Conservation (phyloP, 768 basidiomycete genomes). For the Suillus decipiens region DNA sequence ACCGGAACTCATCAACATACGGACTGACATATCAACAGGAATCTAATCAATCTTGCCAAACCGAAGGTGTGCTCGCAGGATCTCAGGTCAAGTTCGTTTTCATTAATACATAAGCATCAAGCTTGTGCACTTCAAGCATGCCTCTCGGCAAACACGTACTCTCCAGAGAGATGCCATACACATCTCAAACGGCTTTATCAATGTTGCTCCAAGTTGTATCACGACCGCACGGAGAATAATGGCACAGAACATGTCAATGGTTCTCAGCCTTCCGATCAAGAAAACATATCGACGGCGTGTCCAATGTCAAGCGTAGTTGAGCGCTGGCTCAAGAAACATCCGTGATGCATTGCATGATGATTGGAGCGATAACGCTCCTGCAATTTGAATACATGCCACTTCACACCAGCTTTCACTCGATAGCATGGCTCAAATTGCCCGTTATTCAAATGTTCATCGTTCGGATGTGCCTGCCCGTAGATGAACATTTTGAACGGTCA, state of each 20-base stretch:
- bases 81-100: neutral
- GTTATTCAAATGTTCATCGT: neutral
- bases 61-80: neutral
- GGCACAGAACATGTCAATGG: constrained; percentile 33
- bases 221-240: constrained; percentile 12
- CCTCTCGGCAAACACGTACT: constrained; percentile 62
- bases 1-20: neutral
- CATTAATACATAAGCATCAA: constrained; percentile 24
- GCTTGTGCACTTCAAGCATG: constrained; percentile 68
- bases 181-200: constrained; percentile 54
- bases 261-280: neutral
- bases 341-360: constrained; percentile 25
- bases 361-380: neutral
- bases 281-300: constrained; percentile 57
- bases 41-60: neutral
- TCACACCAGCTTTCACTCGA: neutral
- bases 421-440: neutral
- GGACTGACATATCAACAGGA: neutral
- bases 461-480: neutral
- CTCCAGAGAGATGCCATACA: constrained; percentile 60
- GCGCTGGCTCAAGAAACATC: constrained; percentile 61
- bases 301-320: constrained; percentile 53
- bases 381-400: neutral
- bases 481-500: neutral
- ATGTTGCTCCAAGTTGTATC: constrained; percentile 65